Percentiles rank a stretch among this genome's conserved stretches.
Conservation (phyloP, 2,329 filamentous ascomycete species). For the Paracoccidioides brasiliensis region DNA sequence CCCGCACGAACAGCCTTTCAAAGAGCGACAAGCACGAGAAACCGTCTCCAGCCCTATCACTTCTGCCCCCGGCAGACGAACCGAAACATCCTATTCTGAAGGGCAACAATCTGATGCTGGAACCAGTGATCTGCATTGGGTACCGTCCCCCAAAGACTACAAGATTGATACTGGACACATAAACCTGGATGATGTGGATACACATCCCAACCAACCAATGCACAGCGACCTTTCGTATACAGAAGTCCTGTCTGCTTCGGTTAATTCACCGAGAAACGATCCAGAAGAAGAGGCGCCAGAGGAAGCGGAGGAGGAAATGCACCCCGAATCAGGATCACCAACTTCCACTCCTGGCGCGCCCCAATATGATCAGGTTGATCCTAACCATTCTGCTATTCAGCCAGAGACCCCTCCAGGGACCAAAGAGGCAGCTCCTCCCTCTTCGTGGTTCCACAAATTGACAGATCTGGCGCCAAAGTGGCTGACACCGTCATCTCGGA, state of each 20-base stretch:
- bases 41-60: background rate
- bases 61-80: background rate
- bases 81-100: background rate
- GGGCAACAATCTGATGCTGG: constrained; percentile 1
- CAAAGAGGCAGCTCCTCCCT: constrained; percentile 6
- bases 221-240: background rate
- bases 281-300: no score
- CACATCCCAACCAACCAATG: background rate
- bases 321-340: background rate
- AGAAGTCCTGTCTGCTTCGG: background rate
- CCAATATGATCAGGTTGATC: background rate
- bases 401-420: background rate
- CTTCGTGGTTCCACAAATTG: constrained; percentile 26
- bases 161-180: constrained; percentile 3
- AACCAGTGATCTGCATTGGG: background rate
- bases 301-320: background rate
- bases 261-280: background rate
- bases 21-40: no score
- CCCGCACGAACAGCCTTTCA: background rate
- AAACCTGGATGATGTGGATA: background rate
- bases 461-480: constrained; percentile 12
- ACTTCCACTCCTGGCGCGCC: background rate
- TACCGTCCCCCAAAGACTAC: constrained; percentile 2
- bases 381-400: background rate
- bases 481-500: constrained; percentile 6